These are phyloP conservation scores for Nitzschia inconspicua DNA, from an alignment of 108 stramenopile genomes.

Conservation along the genomic window DNA sequence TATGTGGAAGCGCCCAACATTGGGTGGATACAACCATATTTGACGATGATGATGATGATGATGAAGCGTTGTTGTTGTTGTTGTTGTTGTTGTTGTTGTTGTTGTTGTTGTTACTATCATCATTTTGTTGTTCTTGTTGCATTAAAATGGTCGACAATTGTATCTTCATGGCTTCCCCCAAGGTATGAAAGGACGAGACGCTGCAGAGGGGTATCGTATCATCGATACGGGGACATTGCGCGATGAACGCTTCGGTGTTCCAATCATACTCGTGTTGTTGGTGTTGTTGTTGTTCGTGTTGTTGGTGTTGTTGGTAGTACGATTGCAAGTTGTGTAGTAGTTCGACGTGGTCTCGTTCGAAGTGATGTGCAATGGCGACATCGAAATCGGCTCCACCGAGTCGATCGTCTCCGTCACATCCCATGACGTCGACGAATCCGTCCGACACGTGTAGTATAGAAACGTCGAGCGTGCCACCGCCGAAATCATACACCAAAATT, in stretches of 20 bases:
- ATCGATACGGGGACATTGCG: slow-evolving; percentile 44
- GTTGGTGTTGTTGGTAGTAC: not conserved
- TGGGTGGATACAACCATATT: not conserved
- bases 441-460: slow-evolving; percentile 90
- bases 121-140: too few relatives aligned
- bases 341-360: slow-evolving; percentile 34
- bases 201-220: slow-evolving; percentile 56
- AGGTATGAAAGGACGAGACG: slow-evolving; percentile 72
- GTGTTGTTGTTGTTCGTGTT: not conserved
- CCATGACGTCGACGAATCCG: slow-evolving; percentile 91
- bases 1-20: slow-evolving; percentile 18
- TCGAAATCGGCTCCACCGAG: slow-evolving; percentile 92
- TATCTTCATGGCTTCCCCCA: slow-evolving; percentile 85
- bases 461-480: slow-evolving; percentile 96
- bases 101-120: slow-evolving; percentile 17
- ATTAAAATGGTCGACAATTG: slow-evolving; percentile 45
- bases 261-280: not conserved
- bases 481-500: slow-evolving; percentile 97
- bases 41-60: too few relatives aligned
- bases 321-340: slow-evolving; percentile 3
- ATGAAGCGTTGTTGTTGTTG: slow-evolving; percentile 5
- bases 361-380: slow-evolving; percentile 73
- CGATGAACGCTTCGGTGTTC: slow-evolving; percentile 60
- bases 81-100: slow-evolving; percentile 6
- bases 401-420: slow-evolving; percentile 89